phyloP scores from a whole-genome alignment of 306 rosid genomes.

The Prinsepia uniflora region DNA sequence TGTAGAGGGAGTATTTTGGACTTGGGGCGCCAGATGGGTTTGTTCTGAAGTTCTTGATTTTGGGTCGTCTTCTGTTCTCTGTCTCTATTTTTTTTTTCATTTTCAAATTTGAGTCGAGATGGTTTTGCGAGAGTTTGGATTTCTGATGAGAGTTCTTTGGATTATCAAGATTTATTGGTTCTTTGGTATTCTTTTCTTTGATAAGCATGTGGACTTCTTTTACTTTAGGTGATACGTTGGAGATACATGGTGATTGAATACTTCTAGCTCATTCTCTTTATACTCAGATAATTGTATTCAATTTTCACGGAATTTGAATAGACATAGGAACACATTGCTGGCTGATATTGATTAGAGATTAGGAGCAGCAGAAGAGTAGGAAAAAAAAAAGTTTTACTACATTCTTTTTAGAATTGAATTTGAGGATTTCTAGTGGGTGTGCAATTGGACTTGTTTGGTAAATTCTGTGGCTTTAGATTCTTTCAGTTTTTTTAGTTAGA shows the following conservation, averaged over 20 bases:
- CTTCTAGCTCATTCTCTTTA: neutral
- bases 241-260: conserved; percentile 7
- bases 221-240: conserved; percentile 20
- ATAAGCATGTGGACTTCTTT: conserved; percentile 27
- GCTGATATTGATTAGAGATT: conserved; percentile 21
- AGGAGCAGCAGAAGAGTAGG: neutral
- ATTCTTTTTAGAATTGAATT: conserved; percentile 9
- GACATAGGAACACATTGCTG: conserved; percentile 24
- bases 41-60: conserved; percentile 31
- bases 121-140: conserved; percentile 19
- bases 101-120: conserved; percentile 34
- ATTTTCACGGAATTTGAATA: conserved; percentile 1
- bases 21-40: conserved; percentile 30
- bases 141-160: conserved; percentile 30
- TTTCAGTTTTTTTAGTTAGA: conserved; percentile 22
- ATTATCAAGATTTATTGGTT: conserved; percentile 24
- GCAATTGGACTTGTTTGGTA: conserved; percentile 24
- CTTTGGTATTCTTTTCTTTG: conserved; percentile 11
- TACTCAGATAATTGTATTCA: neutral
- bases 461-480: conserved; percentile 28
- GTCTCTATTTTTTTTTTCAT: conserved; percentile 2
- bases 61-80: conserved; percentile 16
- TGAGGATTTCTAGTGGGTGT: conserved; percentile 9
- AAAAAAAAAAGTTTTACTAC: neutral
- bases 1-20: neutral